Evolutionary conservation across 768 basidiomycete species (phyloP).

Genomic region (Mrakia hoshinonis): DNA sequence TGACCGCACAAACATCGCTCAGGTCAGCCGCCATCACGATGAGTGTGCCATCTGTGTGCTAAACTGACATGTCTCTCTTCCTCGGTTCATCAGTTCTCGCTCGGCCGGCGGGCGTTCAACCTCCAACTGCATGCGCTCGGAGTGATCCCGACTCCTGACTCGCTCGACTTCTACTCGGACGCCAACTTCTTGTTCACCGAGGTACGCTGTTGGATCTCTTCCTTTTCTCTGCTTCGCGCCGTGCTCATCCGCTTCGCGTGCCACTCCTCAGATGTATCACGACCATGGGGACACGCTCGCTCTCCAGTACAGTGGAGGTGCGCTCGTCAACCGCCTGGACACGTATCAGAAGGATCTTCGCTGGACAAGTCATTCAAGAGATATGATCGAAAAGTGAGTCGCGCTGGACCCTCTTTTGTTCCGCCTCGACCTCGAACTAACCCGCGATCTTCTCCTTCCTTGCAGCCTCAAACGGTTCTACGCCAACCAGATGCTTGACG

Average conservation of each 20-base stretch:
- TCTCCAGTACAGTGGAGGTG: constrained; percentile 91
- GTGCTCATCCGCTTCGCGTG: neutral
- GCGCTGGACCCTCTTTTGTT: neutral
- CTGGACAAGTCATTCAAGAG: constrained; percentile 94
- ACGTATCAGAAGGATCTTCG: constrained; percentile 91
- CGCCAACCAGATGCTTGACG: constrained; percentile 86
- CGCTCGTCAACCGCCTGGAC: constrained; percentile 89
- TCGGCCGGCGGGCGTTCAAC: constrained; percentile 85
- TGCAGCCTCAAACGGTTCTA: constrained; percentile 71
- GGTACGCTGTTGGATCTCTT: constrained; percentile 24
- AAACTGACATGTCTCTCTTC: neutral
- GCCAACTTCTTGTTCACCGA: constrained; percentile 94
- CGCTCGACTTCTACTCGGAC: constrained; percentile 78
- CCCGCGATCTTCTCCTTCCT: constrained; percentile 43
- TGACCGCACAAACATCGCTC: constrained; percentile 44
- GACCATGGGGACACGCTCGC: constrained; percentile 76
- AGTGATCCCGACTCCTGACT: constrained; percentile 68
- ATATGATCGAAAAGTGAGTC: constrained; percentile 49
- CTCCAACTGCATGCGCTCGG: constrained; percentile 94
- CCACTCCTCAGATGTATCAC: constrained; percentile 66
- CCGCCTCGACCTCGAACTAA: constrained; percentile 51
- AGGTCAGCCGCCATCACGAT: constrained; percentile 24
- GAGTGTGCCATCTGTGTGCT: neutral
- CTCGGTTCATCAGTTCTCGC: constrained; percentile 81
- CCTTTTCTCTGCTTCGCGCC: neutral